Percentiles rank a stretch among this genome's conserved stretches.
These are phyloP conservation scores for Penicillium steckii DNA, from an alignment of 495 filamentous ascomycete species.

Conservation along the genomic window DNA sequence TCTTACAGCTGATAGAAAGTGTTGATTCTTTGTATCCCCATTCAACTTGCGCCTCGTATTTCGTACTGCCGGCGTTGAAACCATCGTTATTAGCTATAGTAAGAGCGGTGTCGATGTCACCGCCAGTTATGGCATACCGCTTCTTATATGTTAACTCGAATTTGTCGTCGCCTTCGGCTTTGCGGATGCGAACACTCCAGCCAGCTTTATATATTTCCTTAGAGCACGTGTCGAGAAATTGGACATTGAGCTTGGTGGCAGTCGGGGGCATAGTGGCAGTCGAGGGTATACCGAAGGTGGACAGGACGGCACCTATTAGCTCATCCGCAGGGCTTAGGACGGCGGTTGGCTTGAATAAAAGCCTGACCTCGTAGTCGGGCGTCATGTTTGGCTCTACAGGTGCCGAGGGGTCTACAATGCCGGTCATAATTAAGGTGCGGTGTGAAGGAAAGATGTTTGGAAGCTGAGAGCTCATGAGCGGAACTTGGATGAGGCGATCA, in stretches of 20 bases:
- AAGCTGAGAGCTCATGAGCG: not conserved
- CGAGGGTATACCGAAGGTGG: constrained; percentile 3
- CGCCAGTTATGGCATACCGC: constrained; percentile 10
- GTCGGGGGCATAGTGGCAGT: too few relatives aligned
- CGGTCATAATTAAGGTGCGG: not conserved
- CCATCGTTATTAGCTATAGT: constrained; percentile 9
- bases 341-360: constrained; percentile 6
- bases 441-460: not conserved
- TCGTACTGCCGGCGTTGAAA: constrained; percentile 5
- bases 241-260: constrained; percentile 7
- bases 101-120: constrained; percentile 7
- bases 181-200: constrained; percentile 15
- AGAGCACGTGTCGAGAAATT: constrained; percentile 9
- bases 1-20: constrained; percentile 13
- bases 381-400: constrained; percentile 6
- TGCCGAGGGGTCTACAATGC: not conserved
- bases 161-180: constrained; percentile 7
- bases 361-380: constrained; percentile 13
- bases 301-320: constrained; percentile 7
- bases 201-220: constrained; percentile 11
- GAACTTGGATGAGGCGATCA: not conserved
- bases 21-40: constrained; percentile 10
- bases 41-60: constrained; percentile 17
- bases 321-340: constrained; percentile 5
- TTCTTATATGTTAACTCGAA: constrained; percentile 16